These are phyloP conservation scores for Entamoeba invadens DNA, from an alignment of 208 protist genomes.

Conservation along the genomic window DNA sequence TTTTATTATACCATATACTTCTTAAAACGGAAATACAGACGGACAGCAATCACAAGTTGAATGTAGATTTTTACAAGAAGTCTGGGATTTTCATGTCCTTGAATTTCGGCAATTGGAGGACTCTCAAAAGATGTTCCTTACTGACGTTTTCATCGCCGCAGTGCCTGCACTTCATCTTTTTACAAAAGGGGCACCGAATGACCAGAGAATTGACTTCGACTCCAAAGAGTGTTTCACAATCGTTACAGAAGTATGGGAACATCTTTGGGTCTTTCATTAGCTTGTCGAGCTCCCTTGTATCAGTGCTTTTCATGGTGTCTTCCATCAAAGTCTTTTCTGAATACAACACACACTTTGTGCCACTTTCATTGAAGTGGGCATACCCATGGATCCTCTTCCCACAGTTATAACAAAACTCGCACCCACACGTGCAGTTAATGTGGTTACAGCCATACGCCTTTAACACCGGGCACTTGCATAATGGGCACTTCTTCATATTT, in stretches of 20 bases:
- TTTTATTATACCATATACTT: too few species aligned
- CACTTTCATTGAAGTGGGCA: neutral
- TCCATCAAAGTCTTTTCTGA: neutral
- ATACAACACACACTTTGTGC: neutral
- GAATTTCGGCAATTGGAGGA: neutral
- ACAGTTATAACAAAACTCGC: neutral
- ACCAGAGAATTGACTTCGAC: neutral
- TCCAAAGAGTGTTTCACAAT: neutral
- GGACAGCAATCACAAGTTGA: too few species aligned
- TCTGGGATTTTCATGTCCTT: neutral
- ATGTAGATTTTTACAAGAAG: too few species aligned
- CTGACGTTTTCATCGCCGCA: neutral
- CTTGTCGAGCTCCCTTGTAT: neutral
- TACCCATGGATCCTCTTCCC: neutral
- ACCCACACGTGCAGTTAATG: neutral
- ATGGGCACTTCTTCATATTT: neutral
- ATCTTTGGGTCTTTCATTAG: neutral
- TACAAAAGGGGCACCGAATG: neutral
- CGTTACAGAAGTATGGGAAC: neutral
- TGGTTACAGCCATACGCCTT: neutral
- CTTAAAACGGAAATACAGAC: too few species aligned
- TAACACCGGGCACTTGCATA: neutral
- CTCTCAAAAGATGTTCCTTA: neutral
- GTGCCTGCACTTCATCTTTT: neutral
- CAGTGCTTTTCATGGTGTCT: neutral